phyloP scores from a whole-genome alignment of 257 asterid species.

The Solanum sejunctum region DNA sequence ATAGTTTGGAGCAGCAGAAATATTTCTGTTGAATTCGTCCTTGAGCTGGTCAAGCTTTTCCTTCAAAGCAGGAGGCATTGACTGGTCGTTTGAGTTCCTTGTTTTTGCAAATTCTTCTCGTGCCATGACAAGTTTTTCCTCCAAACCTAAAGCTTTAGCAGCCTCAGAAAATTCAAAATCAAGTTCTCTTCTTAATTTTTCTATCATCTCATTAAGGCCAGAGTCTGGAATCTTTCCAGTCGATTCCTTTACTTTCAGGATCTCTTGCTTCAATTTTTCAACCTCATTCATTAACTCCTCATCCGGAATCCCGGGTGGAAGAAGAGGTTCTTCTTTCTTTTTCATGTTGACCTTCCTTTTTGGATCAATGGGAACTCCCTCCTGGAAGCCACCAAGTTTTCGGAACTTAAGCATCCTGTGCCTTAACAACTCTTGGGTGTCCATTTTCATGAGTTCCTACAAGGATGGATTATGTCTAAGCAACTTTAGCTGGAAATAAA shows the following conservation, averaged over 20 bases:
- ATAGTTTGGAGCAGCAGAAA: constrained; percentile 60
- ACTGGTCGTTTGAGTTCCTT: constrained; percentile 35
- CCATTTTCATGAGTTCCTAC: constrained; percentile 76
- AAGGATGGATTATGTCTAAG: constrained; percentile 10
- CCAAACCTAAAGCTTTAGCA: constrained; percentile 54
- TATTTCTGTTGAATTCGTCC: constrained; percentile 37
- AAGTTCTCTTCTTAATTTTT: constrained; percentile 42
- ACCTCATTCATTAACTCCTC: constrained; percentile 47
- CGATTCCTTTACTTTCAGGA: constrained; percentile 34
- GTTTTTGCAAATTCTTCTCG: constrained; percentile 55
- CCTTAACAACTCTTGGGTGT: constrained; percentile 44
- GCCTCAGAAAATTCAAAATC: constrained; percentile 54
- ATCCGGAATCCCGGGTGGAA: constrained; percentile 32
- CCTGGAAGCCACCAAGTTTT: constrained; percentile 55
- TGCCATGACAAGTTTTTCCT: constrained; percentile 37
- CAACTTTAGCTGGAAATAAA: background rate
- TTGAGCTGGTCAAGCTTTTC: constrained; percentile 50
- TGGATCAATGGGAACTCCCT: constrained; percentile 64
- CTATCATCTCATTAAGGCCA: constrained; percentile 35
- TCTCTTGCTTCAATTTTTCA: constrained; percentile 44
- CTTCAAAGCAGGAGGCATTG: constrained; percentile 25
- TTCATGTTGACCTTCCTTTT: constrained; percentile 50
- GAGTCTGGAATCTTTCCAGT: constrained; percentile 18
- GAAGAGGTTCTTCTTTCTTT: constrained; percentile 44
- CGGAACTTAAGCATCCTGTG: constrained; percentile 69